These are phyloP conservation scores for Paramecium caudatum DNA, from an alignment of 73 alveolate species.

Conservation along the genomic window DNA sequence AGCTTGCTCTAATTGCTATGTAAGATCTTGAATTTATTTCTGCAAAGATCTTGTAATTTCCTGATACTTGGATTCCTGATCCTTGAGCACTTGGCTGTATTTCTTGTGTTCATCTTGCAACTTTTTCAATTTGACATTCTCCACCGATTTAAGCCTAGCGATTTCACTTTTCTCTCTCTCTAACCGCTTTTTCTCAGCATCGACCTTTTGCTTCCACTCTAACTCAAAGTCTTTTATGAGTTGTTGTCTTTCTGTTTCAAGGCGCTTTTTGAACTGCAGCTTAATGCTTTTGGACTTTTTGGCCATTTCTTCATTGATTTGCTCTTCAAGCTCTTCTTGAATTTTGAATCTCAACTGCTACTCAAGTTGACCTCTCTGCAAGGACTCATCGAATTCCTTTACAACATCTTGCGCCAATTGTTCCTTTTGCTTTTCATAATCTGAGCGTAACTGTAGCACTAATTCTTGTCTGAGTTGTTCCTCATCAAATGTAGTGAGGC, in stretches of 20 bases:
- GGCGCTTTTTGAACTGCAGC: not conserved
- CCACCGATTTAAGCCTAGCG: constrained; percentile 55
- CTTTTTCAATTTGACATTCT: constrained; percentile 51
- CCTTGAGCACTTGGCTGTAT: not conserved
- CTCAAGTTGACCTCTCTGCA: constrained; percentile 18
- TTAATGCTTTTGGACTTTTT: not conserved
- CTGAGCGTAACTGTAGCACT: not conserved
- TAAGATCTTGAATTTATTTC: constrained; percentile 48
- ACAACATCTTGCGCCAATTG: not conserved
- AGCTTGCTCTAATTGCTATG: not conserved
- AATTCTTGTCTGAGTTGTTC: constrained; percentile 1
- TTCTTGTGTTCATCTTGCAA: constrained; percentile 46
- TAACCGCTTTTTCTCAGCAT: constrained; percentile 13
- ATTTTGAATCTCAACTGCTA: constrained; percentile 40
- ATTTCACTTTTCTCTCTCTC: constrained; percentile 59
- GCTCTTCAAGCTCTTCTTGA: constrained; percentile 5
- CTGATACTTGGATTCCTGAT: constrained; percentile 18
- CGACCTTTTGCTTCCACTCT: constrained; percentile 63
- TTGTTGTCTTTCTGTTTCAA: constrained; percentile 9
- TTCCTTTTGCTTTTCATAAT: constrained; percentile 4
- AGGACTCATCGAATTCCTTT: constrained; percentile 49
- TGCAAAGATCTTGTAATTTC: constrained; percentile 12
- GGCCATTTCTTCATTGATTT: not conserved
- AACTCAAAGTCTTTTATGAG: constrained; percentile 24
- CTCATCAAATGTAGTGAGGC: not conserved